phyloP scores from a whole-genome alignment of 1,139 yeast species.

The Debaryomyces sp. region DNA sequence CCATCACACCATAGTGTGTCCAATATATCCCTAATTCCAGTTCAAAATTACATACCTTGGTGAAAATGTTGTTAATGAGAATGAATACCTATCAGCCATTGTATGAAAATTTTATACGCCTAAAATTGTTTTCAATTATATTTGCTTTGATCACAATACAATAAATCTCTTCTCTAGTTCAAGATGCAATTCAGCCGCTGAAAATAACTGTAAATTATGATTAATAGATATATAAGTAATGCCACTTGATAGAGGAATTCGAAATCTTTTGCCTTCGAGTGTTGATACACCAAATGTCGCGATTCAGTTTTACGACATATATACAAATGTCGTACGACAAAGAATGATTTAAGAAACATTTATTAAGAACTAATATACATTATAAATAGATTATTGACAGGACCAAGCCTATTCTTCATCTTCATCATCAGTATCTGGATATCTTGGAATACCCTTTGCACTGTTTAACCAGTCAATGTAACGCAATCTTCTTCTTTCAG shows the following conservation, averaged over 20 bases:
- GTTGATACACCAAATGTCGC: conserved; percentile 8
- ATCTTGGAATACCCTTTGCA: conserved; percentile 97
- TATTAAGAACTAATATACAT: conserved; percentile 2
- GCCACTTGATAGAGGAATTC: not conserved
- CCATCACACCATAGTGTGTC: not conserved
- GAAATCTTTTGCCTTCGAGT: conserved; percentile 2
- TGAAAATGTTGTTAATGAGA: conserved; percentile 93
- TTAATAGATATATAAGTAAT: not conserved
- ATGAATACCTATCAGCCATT: conserved; percentile 98
- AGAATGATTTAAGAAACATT: conserved; percentile 2
- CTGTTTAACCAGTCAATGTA: conserved; percentile 93
- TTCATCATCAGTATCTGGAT: conserved; percentile 91
- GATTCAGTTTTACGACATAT: not conserved
- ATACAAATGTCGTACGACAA: not conserved
- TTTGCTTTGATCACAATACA: not conserved
- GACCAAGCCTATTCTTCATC: conserved; percentile 40
- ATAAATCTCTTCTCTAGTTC: not conserved
- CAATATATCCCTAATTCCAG: not conserved
- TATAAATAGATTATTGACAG: not conserved
- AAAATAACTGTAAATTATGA: not conserved
- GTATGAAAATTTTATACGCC: conserved; percentile 11
- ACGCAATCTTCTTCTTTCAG: conserved; percentile 91
- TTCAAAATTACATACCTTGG: conserved; percentile 67
- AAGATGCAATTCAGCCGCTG: not conserved
- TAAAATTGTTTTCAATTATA: not conserved